Conservation (phyloP, 768 basidiomycete species). For the Boletus eberwhitei region DNA sequence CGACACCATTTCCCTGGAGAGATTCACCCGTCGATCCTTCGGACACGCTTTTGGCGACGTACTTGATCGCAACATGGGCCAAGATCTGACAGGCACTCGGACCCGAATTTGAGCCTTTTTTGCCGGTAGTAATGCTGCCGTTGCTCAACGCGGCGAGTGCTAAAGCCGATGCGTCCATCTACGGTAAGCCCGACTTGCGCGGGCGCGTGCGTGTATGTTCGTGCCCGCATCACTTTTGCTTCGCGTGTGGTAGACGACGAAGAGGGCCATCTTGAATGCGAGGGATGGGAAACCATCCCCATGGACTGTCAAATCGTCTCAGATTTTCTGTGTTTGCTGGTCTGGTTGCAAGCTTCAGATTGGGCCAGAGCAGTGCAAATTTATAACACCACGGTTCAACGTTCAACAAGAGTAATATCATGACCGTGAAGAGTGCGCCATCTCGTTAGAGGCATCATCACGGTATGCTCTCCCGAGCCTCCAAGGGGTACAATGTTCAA, state of each 20-base stretch:
- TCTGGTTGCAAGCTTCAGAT: too few relatives aligned
- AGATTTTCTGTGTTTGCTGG: too few relatives aligned
- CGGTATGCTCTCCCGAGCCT: too few relatives aligned
- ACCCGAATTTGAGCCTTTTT: slow-evolving; percentile 81
- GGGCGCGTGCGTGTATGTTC: neutral
- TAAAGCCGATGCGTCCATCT: slow-evolving; percentile 77
- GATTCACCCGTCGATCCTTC: slow-evolving; percentile 66
- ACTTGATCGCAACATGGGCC: slow-evolving; percentile 85
- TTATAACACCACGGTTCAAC: too few relatives aligned
- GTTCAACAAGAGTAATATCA: too few relatives aligned
- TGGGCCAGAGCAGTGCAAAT: too few relatives aligned
- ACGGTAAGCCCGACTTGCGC: slow-evolving; percentile 39
- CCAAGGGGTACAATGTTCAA: too few relatives aligned
- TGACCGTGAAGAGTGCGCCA: too few relatives aligned
- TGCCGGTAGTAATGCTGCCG: slow-evolving; percentile 80
- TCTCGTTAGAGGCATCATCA: too few relatives aligned
- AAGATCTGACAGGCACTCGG: slow-evolving; percentile 86
- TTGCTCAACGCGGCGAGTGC: slow-evolving; percentile 70
- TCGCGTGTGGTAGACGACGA: slow-evolving; percentile 46
- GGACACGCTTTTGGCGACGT: slow-evolving; percentile 70
- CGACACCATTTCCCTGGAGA: slow-evolving; percentile 20
- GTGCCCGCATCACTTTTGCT: neutral
- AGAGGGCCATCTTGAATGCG: slow-evolving; percentile 52
- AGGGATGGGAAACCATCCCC: slow-evolving; percentile 76
- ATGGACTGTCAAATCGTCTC: slow-evolving; percentile 70